phyloP scores from a whole-genome alignment of 2,329 filamentous ascomycete species.

The Raffaelea albimanens region DNA sequence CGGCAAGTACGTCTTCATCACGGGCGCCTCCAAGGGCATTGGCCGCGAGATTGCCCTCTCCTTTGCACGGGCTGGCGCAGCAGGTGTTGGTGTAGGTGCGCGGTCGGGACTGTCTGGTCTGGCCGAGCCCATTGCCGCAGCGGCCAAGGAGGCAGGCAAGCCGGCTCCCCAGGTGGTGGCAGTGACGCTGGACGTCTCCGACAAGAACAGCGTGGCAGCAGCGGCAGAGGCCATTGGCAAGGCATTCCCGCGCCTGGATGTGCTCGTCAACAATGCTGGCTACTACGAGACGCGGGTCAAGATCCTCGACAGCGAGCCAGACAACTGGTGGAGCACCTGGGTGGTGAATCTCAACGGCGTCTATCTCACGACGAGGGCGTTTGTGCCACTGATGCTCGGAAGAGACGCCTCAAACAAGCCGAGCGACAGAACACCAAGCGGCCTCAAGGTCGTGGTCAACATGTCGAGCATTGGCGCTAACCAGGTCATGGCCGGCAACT shows the following conservation, averaged over 20 bases:
- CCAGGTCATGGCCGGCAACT: slow-evolving; percentile 22
- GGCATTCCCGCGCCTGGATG: slow-evolving; percentile 7
- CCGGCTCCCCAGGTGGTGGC: slow-evolving; percentile 1
- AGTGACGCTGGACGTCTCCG: slow-evolving; percentile 2
- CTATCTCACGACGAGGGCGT: slow-evolving; percentile 1
- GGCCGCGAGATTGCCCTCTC: slow-evolving; percentile 7
- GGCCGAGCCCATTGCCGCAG: not conserved
- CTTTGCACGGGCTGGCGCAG: slow-evolving; percentile 6
- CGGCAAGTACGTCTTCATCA: slow-evolving; percentile 10
- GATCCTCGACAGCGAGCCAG: slow-evolving; percentile 4
- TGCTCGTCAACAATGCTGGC: slow-evolving; percentile 12
- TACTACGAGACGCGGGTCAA: slow-evolving; percentile 1
- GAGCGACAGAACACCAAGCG: not conserved
- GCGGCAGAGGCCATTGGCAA: not conserved
- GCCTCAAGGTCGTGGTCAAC: slow-evolving; percentile 26
- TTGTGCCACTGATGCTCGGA: slow-evolving; percentile 6
- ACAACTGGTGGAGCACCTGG: slow-evolving; percentile 5
- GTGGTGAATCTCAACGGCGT: slow-evolving; percentile 7
- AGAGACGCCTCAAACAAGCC: not conserved
- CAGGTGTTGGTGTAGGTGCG: slow-evolving; percentile 5
- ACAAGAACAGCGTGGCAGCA: slow-evolving; percentile 1
- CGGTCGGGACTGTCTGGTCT: not conserved
- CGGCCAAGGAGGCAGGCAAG: slow-evolving; percentile 3
- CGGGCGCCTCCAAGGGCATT: slow-evolving; percentile 9
- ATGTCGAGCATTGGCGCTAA: slow-evolving; percentile 34